phyloP scores from a whole-genome alignment of 2,329 filamentous ascomycete genomes.

The Ramularia endophylla region DNA sequence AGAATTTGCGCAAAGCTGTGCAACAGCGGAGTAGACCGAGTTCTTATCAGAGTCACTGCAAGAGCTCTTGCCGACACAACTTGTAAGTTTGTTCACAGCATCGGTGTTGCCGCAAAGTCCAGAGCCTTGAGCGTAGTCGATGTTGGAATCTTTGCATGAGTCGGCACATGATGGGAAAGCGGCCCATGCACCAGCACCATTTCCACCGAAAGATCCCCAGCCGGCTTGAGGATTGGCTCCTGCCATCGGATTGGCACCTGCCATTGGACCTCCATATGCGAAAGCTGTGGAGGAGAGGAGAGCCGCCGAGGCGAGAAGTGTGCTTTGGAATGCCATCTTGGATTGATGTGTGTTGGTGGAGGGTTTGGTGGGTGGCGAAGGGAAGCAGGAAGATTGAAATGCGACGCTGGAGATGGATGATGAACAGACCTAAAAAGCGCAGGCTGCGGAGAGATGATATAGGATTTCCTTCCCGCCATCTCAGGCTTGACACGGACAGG shows the following conservation, averaged over 20 bases:
- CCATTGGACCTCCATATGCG: slow-evolving; percentile 9
- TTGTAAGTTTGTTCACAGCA: slow-evolving; percentile 18
- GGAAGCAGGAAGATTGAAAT: too few relatives aligned
- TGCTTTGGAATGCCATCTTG: slow-evolving; percentile 12
- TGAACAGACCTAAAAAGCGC: too few relatives aligned
- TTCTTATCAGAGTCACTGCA: slow-evolving; percentile 23
- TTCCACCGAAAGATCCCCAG: slow-evolving; percentile 5
- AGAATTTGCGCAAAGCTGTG: slow-evolving; percentile 25
- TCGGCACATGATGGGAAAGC: slow-evolving; percentile 14
- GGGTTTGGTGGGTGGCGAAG: background rate
- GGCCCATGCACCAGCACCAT: slow-evolving; percentile 9
- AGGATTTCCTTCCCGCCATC: too few relatives aligned
- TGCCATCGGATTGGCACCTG: too few relatives aligned
- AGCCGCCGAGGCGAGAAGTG: slow-evolving; percentile 5
- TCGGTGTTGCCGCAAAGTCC: slow-evolving; percentile 18
- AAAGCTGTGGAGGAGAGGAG: slow-evolving; percentile 14
- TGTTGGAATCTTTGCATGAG: slow-evolving; percentile 10
- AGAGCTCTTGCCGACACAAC: slow-evolving; percentile 18
- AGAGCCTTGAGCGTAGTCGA: slow-evolving; percentile 11
- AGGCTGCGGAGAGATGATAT: too few relatives aligned
- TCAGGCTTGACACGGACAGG: background rate
- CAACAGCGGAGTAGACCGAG: slow-evolving; percentile 22
- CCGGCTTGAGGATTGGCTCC: background rate
- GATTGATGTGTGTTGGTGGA: slow-evolving; percentile 1
- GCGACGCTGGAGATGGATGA: background rate